Evolutionary conservation across 257 asterid species (phyloP), one percentile per base, ranked within the genome.

Genomic region (Gentiana macrophylla): DNA sequence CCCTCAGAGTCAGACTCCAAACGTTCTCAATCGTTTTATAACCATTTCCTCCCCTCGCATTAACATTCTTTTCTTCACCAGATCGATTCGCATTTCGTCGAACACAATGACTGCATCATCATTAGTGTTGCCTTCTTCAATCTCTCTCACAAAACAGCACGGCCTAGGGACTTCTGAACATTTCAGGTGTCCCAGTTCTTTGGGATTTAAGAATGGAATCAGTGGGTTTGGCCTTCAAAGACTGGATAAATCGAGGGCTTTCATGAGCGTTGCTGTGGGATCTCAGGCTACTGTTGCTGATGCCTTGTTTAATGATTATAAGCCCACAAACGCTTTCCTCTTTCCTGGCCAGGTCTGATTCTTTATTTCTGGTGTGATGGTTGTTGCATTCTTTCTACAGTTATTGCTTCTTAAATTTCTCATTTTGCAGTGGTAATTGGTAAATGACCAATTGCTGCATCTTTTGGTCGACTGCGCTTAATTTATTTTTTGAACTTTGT

Each of bases 321-420:
- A 79, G 65, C 86, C 97, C 77, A 78, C 81, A 53, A 61, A 74
- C 56, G 99, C 94, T 64, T 92, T 92, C 77, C 86, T 92, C 59
- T 92, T 92, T 55, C 99, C 99, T 48, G 99, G 99, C 12, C 99
- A 92, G 96, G 96, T 91, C 32, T 11, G 78, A 32, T 50, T 15
- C 5, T 32, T 13, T 32, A 32, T 8, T 43, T 47, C 11, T 10
- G 4, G 9, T 41, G 9, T 5, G 6, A 5, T 41, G 46, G 6
- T 10, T 41, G 9, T 5, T 41, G 6, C 9, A 41, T 2, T 41
- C 9, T 1, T 5, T 15, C 24, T 15, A 15, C 46, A 3, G 8
- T 41, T 7, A 5, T 41, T 10, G 9, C 6, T 41, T 41, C 6
- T 3, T 10, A 41, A 41, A 5, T 2, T 41, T 41, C 9, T 41